phyloP scores from a whole-genome alignment of 768 basidiomycete species.

The Hebeloma cylindrosporum region DNA sequence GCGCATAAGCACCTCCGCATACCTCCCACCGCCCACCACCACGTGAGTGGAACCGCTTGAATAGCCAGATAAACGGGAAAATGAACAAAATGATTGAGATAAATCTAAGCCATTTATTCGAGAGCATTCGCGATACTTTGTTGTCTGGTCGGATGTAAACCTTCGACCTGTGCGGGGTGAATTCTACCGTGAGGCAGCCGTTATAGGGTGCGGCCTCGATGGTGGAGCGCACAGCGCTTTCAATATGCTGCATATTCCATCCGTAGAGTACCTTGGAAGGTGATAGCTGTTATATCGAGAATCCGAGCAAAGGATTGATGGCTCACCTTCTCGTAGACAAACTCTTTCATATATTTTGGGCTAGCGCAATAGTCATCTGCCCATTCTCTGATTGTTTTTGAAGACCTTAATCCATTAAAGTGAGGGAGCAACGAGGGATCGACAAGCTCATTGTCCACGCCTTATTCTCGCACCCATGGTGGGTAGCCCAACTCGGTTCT shows the following conservation, averaged over 20 bases:
- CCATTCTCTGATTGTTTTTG: slow-evolving; percentile 71
- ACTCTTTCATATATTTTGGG: slow-evolving; percentile 72
- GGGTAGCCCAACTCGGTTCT: slow-evolving; percentile 49
- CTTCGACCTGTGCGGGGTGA: slow-evolving; percentile 44
- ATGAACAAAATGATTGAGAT: slow-evolving; percentile 67
- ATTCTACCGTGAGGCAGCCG: slow-evolving; percentile 49
- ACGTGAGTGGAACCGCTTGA: slow-evolving; percentile 59
- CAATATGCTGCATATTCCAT: slow-evolving; percentile 46
- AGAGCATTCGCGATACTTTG: slow-evolving; percentile 62
- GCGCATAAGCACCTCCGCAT: slow-evolving; percentile 73
- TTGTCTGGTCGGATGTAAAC: slow-evolving; percentile 71
- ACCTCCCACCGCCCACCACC: slow-evolving; percentile 80
- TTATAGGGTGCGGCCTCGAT: slow-evolving; percentile 44
- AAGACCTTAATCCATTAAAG: slow-evolving; percentile 43
- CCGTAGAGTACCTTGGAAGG: slow-evolving; percentile 42
- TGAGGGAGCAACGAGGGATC: slow-evolving; percentile 7
- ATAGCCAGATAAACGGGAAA: slow-evolving; percentile 82
- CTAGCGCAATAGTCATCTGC: slow-evolving; percentile 81
- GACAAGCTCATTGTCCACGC: slow-evolving; percentile 15
- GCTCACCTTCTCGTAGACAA: slow-evolving; percentile 66
- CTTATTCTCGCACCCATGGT: slow-evolving; percentile 37
- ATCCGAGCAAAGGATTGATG: neutral
- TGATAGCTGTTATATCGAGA: neutral
- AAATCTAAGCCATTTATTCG: slow-evolving; percentile 70
- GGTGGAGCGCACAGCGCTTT: slow-evolving; percentile 40